These are phyloP conservation scores for Penicillium daleae DNA, from an alignment of 495 filamentous ascomycete genomes.

Conservation along the genomic window DNA sequence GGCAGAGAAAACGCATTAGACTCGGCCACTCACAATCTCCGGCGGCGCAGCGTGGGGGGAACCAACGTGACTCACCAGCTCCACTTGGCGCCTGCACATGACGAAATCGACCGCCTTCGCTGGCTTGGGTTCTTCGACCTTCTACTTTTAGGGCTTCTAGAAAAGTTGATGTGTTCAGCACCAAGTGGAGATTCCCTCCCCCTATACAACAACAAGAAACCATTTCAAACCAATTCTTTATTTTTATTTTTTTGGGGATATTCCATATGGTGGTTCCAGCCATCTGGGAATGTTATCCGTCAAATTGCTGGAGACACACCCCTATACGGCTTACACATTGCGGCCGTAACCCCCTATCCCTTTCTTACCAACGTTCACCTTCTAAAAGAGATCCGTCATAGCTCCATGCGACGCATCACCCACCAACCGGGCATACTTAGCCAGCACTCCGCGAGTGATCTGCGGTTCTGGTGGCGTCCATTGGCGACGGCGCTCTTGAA, in stretches of 20 bases:
- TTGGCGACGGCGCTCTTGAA: conserved; percentile 62
- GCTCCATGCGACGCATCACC: conserved; percentile 74
- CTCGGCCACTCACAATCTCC: conserved; percentile 38
- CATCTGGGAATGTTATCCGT: background rate
- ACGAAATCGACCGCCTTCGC: conserved; percentile 13
- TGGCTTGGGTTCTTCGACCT: background rate
- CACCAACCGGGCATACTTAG: conserved; percentile 83
- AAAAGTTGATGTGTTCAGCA: background rate
- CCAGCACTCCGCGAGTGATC: conserved; percentile 85
- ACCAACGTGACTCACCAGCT: conserved; percentile 32
- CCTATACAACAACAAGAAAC: background rate
- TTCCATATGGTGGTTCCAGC: background rate
- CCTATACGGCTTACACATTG: background rate
- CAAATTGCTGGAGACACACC: background rate
- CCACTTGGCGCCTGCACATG: conserved; percentile 31
- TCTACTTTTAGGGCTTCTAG: conserved; percentile 9
- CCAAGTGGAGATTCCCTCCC: background rate
- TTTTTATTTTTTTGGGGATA: background rate
- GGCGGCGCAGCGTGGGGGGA: conserved; percentile 40
- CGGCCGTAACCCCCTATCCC: background rate
- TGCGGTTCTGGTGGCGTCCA: conserved; percentile 76
- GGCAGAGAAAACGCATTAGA: conserved; percentile 25
- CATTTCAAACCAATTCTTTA: too few relatives aligned
- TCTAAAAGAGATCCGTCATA: conserved; percentile 56
- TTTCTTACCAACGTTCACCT: background rate